Evolutionary conservation across 495 filamentous ascomycete species (phyloP), one percentile per base, ranked within the genome.

Genomic region (Niebla homalea): DNA sequence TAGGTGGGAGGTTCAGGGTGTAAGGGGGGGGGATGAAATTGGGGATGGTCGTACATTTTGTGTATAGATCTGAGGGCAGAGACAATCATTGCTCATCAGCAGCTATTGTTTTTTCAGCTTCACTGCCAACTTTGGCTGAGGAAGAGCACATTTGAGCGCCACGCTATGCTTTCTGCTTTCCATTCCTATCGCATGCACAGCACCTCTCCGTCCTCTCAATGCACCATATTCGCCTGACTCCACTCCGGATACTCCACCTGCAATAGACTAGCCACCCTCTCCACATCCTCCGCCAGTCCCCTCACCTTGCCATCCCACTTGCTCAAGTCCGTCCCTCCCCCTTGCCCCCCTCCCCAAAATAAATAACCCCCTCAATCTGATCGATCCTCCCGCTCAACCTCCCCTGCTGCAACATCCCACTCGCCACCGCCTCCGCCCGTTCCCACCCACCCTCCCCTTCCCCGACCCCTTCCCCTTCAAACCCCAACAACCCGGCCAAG

Each of bases 351-450:
- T 84, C 72, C 50, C 88, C 83, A 60, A 98, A 98, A 60, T 77
- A 85, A 38, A 98, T 92, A 10, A 89, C 64, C 14, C 84, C 72
- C 53, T 89, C 86, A 60, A 98, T 93, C 70, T 97, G 92, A 66
- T 98, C 93, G 59, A 98, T 96, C 43, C 79, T 79, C 8, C 92
- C 92, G 2, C 76, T 75, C 51, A 98, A 66, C 21, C 92, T 79
- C 15, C 84, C 86, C 64, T 95, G 88, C 67, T 96, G 89, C 55
- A 97, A 87, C 92, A 98, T 98, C 44, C 76, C 74, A 3, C 92
- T 89, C 12, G 93, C 90, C 46, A 88, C 94, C 18, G 83, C 81
- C 72, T 97, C 93, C 16, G 92, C 93, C 59, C 82, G 84, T 52
- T 86, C 84, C 29, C 29, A 32, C 44, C 76, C 74, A 2, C 92